These are phyloP conservation scores for Tetracladium maxilliforme DNA, from an alignment of 2,329 filamentous ascomycete species.

Conservation along the genomic window DNA sequence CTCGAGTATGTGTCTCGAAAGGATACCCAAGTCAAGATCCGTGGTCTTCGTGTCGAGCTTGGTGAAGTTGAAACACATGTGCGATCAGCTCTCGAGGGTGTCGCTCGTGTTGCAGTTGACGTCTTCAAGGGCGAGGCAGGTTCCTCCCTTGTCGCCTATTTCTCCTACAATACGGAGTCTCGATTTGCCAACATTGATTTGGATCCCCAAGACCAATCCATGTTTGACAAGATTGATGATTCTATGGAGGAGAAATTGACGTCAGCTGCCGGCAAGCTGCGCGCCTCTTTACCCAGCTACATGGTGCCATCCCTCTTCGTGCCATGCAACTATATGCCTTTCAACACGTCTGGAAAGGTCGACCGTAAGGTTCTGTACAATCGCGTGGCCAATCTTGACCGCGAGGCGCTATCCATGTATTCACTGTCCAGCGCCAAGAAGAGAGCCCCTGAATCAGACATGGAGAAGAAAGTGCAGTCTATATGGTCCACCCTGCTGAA, in stretches of 20 bases:
- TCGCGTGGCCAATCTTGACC: constrained; percentile 28
- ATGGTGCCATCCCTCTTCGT: constrained; percentile 8
- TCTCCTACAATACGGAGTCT: neutral
- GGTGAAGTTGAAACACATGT: constrained; percentile 23
- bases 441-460: constrained; percentile 3
- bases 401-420: constrained; percentile 4
- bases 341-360: constrained; percentile 7
- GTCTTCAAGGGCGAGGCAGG: too few species aligned
- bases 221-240: too few species aligned
- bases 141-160: too few species aligned
- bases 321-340: constrained; percentile 4
- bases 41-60: constrained; percentile 8
- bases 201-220: too few species aligned
- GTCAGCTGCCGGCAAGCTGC: constrained; percentile 1
- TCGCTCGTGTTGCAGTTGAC: too few species aligned
- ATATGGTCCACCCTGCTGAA: constrained; percentile 6
- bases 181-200: too few species aligned
- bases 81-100: constrained; percentile 36
- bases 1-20: constrained; percentile 47
- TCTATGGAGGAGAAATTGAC: constrained; percentile 1
- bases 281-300: constrained; percentile 5
- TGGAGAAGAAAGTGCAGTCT: constrained; percentile 2
- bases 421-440: constrained; percentile 2
- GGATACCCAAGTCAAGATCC: constrained; percentile 45
- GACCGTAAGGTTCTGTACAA: constrained; percentile 22